A percentile compares a stretch with the other conserved stretches of the same genome.
Conservation (phyloP, 2,329 filamentous ascomycete species). For the Trichophyton benhamiae region DNA sequence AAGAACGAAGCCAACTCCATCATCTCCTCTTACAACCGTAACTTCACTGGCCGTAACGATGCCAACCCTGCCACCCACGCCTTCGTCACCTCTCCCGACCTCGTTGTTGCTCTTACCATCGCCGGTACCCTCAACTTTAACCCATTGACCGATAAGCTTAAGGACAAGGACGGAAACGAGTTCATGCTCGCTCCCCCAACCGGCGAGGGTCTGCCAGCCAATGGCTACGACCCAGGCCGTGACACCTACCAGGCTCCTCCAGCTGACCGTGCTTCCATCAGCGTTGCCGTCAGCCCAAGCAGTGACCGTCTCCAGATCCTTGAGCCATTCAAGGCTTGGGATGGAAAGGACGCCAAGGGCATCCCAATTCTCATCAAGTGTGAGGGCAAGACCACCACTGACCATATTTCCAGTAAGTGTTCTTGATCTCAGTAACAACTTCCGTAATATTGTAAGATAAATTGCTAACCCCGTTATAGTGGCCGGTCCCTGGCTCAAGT, state of each 20-base stretch:
- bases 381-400: slow-evolving; percentile 90
- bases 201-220: slow-evolving; percentile 65
- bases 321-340: slow-evolving; percentile 72
- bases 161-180: slow-evolving; percentile 92
- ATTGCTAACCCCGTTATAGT: slow-evolving; percentile 28
- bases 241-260: slow-evolving; percentile 96
- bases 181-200: slow-evolving; percentile 74
- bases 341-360: slow-evolving; percentile 76
- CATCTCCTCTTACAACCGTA: slow-evolving; percentile 98
- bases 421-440: background rate
- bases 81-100: slow-evolving; percentile 81
- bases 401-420: slow-evolving; percentile 67
- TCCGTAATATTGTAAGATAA: background rate
- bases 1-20: slow-evolving; percentile 96
- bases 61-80: slow-evolving; percentile 90
- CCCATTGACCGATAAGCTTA: slow-evolving; percentile 80
- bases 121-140: slow-evolving; percentile 86
- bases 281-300: slow-evolving; percentile 70
- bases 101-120: slow-evolving; percentile 75
- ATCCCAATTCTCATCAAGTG: slow-evolving; percentile 93
- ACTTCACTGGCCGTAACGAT: slow-evolving; percentile 97
- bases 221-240: slow-evolving; percentile 79
- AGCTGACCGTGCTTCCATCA: slow-evolving; percentile 57
- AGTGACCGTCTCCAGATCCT: slow-evolving; percentile 94
- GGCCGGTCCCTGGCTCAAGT: slow-evolving; percentile 96